Percentiles rank a stretch among this genome's conserved stretches.
These are phyloP conservation scores for Zasmidium angulare DNA, from an alignment of 2,329 filamentous ascomycete genomes.

Conservation along the genomic window DNA sequence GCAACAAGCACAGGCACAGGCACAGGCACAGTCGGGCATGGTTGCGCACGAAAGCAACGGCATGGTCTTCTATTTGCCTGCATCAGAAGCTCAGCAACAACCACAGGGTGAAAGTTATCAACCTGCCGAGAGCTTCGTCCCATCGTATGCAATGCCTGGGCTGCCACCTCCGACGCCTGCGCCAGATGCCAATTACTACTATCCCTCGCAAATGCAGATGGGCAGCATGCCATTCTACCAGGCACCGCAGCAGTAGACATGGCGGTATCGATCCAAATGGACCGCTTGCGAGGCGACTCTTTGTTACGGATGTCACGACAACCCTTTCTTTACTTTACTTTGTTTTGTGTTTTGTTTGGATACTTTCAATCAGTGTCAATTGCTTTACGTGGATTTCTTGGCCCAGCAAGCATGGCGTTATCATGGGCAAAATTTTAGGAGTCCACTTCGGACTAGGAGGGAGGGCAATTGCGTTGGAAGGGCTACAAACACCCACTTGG, in stretches of 20 bases:
- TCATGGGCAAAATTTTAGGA: neutral
- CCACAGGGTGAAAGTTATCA: slow-evolving; percentile 30
- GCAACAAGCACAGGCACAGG: slow-evolving; percentile 3
- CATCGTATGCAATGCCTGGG: slow-evolving; percentile 35
- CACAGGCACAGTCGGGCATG: slow-evolving; percentile 51
- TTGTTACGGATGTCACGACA: neutral
- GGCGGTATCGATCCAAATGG: too few species aligned
- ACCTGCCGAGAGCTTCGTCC: slow-evolving; percentile 36
- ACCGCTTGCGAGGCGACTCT: neutral
- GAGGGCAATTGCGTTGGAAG: neutral
- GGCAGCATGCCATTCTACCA: slow-evolving; percentile 20
- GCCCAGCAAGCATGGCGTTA: slow-evolving; percentile 4
- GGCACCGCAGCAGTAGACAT: slow-evolving; percentile 13
- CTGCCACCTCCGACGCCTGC: slow-evolving; percentile 30
- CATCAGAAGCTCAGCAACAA: slow-evolving; percentile 30
- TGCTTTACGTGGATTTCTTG: neutral
- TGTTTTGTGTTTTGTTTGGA: neutral
- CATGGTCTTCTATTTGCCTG: slow-evolving; percentile 81
- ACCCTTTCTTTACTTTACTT: neutral
- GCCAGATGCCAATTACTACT: slow-evolving; percentile 25
- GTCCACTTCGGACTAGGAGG: neutral
- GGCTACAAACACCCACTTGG: neutral
- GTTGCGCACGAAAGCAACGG: slow-evolving; percentile 88
- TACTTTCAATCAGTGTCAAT: neutral
- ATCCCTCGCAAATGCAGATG: slow-evolving; percentile 21